Percentiles rank a stretch among this genome's conserved stretches.
These are phyloP conservation scores for Candida corydali DNA, from an alignment of 805 yeast genomes.

Conservation along the genomic window DNA sequence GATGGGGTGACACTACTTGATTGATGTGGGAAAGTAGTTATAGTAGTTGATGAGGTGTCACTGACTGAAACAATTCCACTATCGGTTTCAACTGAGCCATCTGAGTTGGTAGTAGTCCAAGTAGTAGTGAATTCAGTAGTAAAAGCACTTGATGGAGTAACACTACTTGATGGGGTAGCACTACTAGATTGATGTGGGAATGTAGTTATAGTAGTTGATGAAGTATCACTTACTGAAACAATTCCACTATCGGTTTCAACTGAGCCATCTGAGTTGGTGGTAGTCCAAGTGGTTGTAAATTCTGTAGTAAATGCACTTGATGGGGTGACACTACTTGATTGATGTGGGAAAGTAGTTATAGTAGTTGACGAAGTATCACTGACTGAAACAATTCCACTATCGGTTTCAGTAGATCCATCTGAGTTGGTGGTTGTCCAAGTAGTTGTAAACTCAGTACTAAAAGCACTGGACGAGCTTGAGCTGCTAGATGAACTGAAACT, in stretches of 20 bases:
- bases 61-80: background rate
- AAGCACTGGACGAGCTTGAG: too few species aligned
- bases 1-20: too few species aligned
- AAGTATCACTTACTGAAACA: background rate
- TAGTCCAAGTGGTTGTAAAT: background rate
- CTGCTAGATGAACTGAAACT: too few species aligned
- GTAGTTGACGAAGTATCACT: background rate
- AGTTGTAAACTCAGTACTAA: slow-evolving; percentile 3
- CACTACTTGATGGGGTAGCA: too few species aligned
- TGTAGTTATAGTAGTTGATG: background rate
- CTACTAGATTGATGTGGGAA: background rate
- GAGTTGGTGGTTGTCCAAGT: slow-evolving; percentile 7
- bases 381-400: slow-evolving; percentile 4
- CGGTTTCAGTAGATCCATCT: slow-evolving; percentile 4
- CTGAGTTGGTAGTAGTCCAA: background rate
- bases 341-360: background rate
- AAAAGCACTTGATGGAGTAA: too few species aligned
- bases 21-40: background rate
- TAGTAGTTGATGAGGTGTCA: background rate
- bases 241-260: background rate
- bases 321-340: too few species aligned
- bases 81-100: background rate
- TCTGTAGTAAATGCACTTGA: too few species aligned
- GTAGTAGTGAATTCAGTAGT: background rate
- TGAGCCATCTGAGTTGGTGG: background rate